Conservation (phyloP, 2,329 filamentous ascomycete species). For the Fusarium nelsonii region DNA sequence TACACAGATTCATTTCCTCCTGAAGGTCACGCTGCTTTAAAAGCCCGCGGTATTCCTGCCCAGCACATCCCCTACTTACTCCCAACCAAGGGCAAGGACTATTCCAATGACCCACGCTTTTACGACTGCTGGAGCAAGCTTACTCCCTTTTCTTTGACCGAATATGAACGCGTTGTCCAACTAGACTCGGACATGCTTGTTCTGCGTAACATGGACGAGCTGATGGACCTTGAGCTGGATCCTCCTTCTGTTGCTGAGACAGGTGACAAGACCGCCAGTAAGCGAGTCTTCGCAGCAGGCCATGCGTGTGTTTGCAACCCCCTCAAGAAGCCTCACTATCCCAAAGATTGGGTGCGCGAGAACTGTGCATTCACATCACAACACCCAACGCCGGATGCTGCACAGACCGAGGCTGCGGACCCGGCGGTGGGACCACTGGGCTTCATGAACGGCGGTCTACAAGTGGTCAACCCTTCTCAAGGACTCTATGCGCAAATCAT, state of each 20-base stretch:
- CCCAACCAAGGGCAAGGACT: slow-evolving; percentile 74
- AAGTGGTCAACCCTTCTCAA: slow-evolving; percentile 66
- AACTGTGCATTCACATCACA: slow-evolving; percentile 71
- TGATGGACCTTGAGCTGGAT: slow-evolving; percentile 86
- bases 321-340: slow-evolving; percentile 81
- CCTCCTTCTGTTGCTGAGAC: slow-evolving; percentile 47
- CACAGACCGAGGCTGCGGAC: slow-evolving; percentile 60
- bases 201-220: slow-evolving; percentile 87
- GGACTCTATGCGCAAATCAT: slow-evolving; percentile 64
- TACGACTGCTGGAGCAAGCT: slow-evolving; percentile 93
- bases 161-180: slow-evolving; percentile 84
- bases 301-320: slow-evolving; percentile 92
- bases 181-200: slow-evolving; percentile 92
- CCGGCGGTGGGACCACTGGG: slow-evolving; percentile 62
- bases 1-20: slow-evolving; percentile 83
- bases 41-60: slow-evolving; percentile 75
- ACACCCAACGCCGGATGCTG: slow-evolving; percentile 60
- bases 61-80: slow-evolving; percentile 80
- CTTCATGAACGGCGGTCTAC: slow-evolving; percentile 64
- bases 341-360: slow-evolving; percentile 71
- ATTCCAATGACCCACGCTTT: slow-evolving; percentile 83
- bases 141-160: slow-evolving; percentile 78
- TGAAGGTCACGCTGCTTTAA: slow-evolving; percentile 76
- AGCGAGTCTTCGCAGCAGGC: slow-evolving; percentile 81
- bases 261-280: slow-evolving; percentile 50